Evolutionary conservation across 306 rosid species (phyloP).

Genomic region (Astragalus membranaceus): DNA sequence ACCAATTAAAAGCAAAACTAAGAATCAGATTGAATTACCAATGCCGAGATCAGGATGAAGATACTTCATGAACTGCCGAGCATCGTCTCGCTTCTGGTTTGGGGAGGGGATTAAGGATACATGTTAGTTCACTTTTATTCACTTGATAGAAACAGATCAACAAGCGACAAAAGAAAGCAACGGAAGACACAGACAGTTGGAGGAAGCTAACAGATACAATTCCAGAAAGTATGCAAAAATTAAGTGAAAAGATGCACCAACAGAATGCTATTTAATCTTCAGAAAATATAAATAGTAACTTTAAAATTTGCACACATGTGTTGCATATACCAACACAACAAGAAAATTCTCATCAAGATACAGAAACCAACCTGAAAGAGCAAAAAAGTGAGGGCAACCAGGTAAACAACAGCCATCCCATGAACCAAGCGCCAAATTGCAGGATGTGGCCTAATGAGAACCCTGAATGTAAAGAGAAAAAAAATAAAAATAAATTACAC

Average conservation of each 20-base stretch:
- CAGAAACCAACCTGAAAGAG: constrained; percentile 79
- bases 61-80: constrained; percentile 97
- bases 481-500: constrained; percentile 1
- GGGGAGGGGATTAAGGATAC: constrained; percentile 5
- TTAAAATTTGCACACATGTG: no score
- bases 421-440: constrained; percentile 99
- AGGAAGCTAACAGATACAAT: constrained; percentile 1
- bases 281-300: not conserved
- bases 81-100: constrained; percentile 83
- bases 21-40: constrained; percentile 51
- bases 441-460: constrained; percentile 97
- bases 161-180: not conserved
- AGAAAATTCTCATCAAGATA: not conserved
- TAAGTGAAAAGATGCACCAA: not conserved
- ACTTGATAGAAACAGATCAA: constrained; percentile 1
- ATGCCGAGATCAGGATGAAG: constrained; percentile 97
- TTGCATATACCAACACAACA: not conserved
- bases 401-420: constrained; percentile 96
- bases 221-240: not conserved
- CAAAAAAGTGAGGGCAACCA: constrained; percentile 90
- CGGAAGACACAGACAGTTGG: not conserved
- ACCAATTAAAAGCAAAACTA: constrained; percentile 8
- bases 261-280: not conserved
- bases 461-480: constrained; percentile 45
- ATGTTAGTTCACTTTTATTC: constrained; percentile 12